A percentile compares a stretch with the other conserved stretches of the same genome.
Conservation (phyloP, 1,284 basidiomycete species). For the Tilletia setariae region DNA sequence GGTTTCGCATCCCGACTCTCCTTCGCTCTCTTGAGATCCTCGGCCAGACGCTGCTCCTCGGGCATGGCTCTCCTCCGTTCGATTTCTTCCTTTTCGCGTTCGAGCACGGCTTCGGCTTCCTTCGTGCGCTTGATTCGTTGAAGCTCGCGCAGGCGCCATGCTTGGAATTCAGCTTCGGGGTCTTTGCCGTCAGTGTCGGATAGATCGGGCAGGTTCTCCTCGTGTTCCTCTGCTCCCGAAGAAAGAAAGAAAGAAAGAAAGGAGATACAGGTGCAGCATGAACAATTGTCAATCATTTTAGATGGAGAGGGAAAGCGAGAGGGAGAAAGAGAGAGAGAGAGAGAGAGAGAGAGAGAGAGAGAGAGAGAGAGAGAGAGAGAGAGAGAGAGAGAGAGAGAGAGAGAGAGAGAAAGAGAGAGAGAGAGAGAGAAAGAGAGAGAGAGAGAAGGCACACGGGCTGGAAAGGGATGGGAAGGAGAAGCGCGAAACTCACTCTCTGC, state of each 20-base stretch:
- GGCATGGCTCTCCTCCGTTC: slow-evolving; percentile 85
- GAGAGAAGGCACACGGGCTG: background rate
- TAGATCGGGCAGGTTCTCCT: slow-evolving; percentile 75
- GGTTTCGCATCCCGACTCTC: slow-evolving; percentile 73
- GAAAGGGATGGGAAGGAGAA: background rate
- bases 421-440: no score
- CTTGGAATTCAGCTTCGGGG: slow-evolving; percentile 85
- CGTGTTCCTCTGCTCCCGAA: slow-evolving; percentile 69
- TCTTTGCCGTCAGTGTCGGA: slow-evolving; percentile 95
- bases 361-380: no score
- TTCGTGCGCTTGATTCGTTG: slow-evolving; percentile 85
- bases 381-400: no score
- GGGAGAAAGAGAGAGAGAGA: no score
- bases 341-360: no score
- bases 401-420: no score
- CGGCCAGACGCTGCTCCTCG: slow-evolving; percentile 81
- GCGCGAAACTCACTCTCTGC: slow-evolving; percentile 68
- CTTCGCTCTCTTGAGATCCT: slow-evolving; percentile 81
- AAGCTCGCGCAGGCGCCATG: slow-evolving; percentile 89
- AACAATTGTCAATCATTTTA: background rate
- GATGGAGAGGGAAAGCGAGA: no score
- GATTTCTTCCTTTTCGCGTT: slow-evolving; percentile 81
- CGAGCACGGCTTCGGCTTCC: slow-evolving; percentile 71
- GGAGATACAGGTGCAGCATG: no score
- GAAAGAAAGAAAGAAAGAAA: slow-evolving; percentile 9